Conservation (phyloP, 352 stramenopile genomes). For the Phytophthora pseudosyringae region DNA sequence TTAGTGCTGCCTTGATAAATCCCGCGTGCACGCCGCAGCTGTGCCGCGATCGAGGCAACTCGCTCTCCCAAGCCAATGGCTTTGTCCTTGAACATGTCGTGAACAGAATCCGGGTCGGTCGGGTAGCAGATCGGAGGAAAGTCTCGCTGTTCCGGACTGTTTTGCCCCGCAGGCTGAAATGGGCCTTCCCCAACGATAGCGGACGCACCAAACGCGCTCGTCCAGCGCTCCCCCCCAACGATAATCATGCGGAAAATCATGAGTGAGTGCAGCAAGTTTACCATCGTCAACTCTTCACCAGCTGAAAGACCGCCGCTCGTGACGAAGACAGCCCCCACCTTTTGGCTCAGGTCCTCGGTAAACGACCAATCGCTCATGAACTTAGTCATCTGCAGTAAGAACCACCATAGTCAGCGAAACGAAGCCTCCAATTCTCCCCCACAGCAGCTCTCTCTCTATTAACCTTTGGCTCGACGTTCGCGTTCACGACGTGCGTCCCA, state of each 20-base stretch:
- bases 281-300: constrained; percentile 87
- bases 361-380: constrained; percentile 83
- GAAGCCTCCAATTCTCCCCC: not conserved
- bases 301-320: constrained; percentile 82
- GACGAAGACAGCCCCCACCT: constrained; percentile 88
- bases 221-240: constrained; percentile 87
- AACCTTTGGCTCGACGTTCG: constrained; percentile 88
- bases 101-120: constrained; percentile 60
- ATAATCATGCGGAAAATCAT: constrained; percentile 90
- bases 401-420: not conserved
- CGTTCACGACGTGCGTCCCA: constrained; percentile 86
- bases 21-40: constrained; percentile 30
- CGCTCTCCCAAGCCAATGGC: constrained; percentile 75
- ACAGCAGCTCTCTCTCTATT: not conserved
- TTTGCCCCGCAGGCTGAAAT: constrained; percentile 44
- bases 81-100: constrained; percentile 85
- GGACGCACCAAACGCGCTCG: constrained; percentile 84
- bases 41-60: constrained; percentile 59
- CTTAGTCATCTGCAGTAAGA: constrained; percentile 51
- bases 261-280: constrained; percentile 87
- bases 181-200: constrained; percentile 82
- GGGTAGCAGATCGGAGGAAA: constrained; percentile 67
- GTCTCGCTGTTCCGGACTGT: constrained; percentile 19
- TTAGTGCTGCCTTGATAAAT: constrained; percentile 28
- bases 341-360: constrained; percentile 75